Percentiles rank a stretch among this genome's conserved stretches.
These are phyloP conservation scores for Trametes polyzona DNA, from an alignment of 1,284 basidiomycete species.

Conservation along the genomic window DNA sequence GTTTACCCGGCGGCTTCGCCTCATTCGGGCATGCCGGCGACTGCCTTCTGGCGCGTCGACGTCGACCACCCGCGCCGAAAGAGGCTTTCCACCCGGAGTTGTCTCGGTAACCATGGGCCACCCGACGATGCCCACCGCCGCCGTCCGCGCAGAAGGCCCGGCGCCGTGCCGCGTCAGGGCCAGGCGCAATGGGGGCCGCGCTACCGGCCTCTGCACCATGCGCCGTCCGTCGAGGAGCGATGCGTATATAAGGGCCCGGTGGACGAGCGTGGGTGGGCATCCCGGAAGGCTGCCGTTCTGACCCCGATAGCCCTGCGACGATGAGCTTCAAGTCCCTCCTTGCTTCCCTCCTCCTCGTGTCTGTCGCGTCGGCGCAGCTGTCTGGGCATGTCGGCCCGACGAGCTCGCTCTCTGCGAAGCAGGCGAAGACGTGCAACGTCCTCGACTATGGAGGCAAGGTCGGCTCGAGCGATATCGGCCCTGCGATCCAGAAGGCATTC, in stretches of 20 bases:
- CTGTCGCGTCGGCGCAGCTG: conserved; percentile 30
- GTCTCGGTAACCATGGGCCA: conserved; percentile 1
- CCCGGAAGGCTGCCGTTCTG: background rate
- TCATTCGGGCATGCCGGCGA: background rate
- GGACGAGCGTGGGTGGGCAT: background rate
- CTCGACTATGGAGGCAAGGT: conserved; percentile 37
- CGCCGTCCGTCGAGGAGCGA: background rate
- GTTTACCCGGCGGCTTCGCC: background rate
- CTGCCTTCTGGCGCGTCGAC: background rate
- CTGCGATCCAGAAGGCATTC: conserved; percentile 39
- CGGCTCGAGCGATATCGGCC: conserved; percentile 40
- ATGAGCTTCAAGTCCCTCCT: conserved; percentile 26
- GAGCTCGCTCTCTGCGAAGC: conserved; percentile 33
- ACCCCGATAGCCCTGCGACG: background rate
- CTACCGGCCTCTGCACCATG: background rate
- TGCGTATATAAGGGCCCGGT: background rate
- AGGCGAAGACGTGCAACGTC: conserved; percentile 36
- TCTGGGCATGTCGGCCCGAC: conserved; percentile 37
- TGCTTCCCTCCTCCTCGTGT: conserved; percentile 11
- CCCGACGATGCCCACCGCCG: background rate
- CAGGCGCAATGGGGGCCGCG: background rate
- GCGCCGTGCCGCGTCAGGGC: background rate
- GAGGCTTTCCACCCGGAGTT: background rate
- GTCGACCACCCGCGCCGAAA: background rate
- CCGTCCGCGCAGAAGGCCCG: background rate